Evolutionary conservation across 139 green algal species (phyloP), one percentile per base, ranked within the genome.

Genomic region (Coccomyxa sp.): DNA sequence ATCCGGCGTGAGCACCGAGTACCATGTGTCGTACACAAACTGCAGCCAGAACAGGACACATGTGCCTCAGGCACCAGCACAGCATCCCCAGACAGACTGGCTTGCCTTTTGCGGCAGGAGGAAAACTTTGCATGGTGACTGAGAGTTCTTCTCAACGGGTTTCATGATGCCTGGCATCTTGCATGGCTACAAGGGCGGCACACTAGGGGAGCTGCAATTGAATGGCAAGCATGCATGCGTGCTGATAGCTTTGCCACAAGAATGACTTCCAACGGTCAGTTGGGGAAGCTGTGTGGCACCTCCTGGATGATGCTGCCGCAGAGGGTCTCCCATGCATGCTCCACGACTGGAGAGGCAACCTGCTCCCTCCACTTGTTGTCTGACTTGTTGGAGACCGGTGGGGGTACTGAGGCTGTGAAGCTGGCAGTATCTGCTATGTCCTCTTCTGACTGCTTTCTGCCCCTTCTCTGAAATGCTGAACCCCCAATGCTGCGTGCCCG

Each of bases 11-110:
- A 97, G 76, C n/a, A 81, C 27, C 0, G 77, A 76, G 38, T 87
- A 98, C 91, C 91, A 98, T 0, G 87, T 86, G 75, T 96, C 94
- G 66, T 97, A 97, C 18, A 98, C 76, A 82, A 94, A 97, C 87
- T 96, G 90, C 86, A 88, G 10, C 11, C 30, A 71, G 83, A 74
- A 51, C 38, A 51, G 38, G 31, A 86, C 31, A 4, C 27, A 78
- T 13, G 30, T n/a, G 15, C 18, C 15, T 21, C 15, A 79, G n/a
- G 74, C 71, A 77, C 21, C n/a, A n/a, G n/a, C n/a, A n/a, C n/a
- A 7, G 21, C 66, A 75, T 23, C 21, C 66, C 66, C 38, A 51
- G 38, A 51, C 38, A 51, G 38, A 51, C 38, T 51, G 38, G 38
- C 38, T 7, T 51, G 38, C 7, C 7, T 51, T 51, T 51, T 51